Evolutionary conservation across 805 yeast genomes (phyloP), one percentile per base, ranked within the genome.

Genomic region (Blastobotrys attinorum): DNA sequence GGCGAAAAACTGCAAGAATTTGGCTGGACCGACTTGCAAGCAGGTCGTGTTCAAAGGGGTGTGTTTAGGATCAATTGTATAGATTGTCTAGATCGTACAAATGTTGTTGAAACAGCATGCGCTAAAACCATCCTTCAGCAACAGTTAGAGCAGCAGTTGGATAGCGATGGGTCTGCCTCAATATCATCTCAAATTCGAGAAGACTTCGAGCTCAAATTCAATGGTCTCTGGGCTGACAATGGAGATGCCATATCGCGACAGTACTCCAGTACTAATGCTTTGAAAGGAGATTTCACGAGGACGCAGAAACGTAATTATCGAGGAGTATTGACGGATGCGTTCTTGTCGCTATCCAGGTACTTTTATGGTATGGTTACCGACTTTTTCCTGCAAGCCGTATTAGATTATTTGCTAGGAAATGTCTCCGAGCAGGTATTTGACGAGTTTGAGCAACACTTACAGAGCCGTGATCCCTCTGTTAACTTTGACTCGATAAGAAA

Each of bases 171-270:
- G 6, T n/a, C n/a, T n/a, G n/a, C n/a, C n/a, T n/a, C n/a, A n/a
- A n/a, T n/a, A n/a, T n/a, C n/a, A n/a, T n/a, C n/a, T n/a, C n/a
- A n/a, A n/a, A n/a, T n/a, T n/a, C n/a, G n/a, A n/a, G 39, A 31
- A 17, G 37, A 22, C 32, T 7, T 65, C 60, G 47, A 59, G 47
- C 32, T 44, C 31, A 16, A 31, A 17, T 66, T 58, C 43, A 66
- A 68, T 27, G 48, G 57, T 35, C 37, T 71, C 8, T 79, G 85
- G 85, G 85, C 85, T 1, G 82, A 79, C 54, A 77, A 79, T 55
- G 85, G 84, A 1, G 84, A 79, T 53, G 76, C 73, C 17, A 74
- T 79, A 21, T 77, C 83, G 8, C 76, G 71, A 38, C 81, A 77
- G 47, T 79, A 79, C 54, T 74, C 80, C 2, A 72, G 76, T 3